A percentile compares a stretch with the other conserved stretches of the same genome.
phyloP scores from a whole-genome alignment of 2,329 filamentous ascomycete species.

The Chrysoporthe austroafricana region DNA sequence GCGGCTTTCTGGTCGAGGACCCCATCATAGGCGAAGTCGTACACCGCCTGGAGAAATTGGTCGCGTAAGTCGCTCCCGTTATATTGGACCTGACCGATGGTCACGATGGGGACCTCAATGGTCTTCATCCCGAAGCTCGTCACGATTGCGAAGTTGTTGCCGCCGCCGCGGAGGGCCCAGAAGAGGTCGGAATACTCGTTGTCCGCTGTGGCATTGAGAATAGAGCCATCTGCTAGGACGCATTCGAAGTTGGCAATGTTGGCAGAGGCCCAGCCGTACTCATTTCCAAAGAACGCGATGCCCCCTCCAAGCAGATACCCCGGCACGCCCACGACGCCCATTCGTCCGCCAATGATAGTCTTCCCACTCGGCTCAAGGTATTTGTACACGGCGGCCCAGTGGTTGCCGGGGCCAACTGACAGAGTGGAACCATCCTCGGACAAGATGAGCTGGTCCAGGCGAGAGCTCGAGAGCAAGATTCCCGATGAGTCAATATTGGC shows the following conservation, averaged over 20 bases:
- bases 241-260: slow-evolving; percentile 10
- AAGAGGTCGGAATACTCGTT: slow-evolving; percentile 37
- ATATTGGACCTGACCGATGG: slow-evolving; percentile 14
- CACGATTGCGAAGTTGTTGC: slow-evolving; percentile 39
- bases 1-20: slow-evolving; percentile 21
- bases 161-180: slow-evolving; percentile 34
- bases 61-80: slow-evolving; percentile 8
- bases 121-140: slow-evolving; percentile 37
- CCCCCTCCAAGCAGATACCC: slow-evolving; percentile 39
- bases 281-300: slow-evolving; percentile 39
- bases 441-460: slow-evolving; percentile 37
- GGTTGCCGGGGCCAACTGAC: slow-evolving; percentile 38
- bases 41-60: slow-evolving; percentile 19
- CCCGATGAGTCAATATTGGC: slow-evolving; percentile 35
- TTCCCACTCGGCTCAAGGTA: slow-evolving; percentile 33
- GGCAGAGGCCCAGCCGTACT: slow-evolving; percentile 30
- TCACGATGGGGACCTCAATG: slow-evolving; percentile 6
- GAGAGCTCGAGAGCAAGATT: slow-evolving; percentile 43
- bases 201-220: slow-evolving; percentile 33
- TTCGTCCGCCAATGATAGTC: slow-evolving; percentile 35
- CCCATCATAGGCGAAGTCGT: slow-evolving; percentile 21
- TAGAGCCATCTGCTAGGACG: slow-evolving; percentile 35
- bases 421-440: slow-evolving; percentile 36
- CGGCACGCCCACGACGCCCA: slow-evolving; percentile 37
- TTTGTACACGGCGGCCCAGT: slow-evolving; percentile 38